phyloP scores from a whole-genome alignment of 805 yeast species.

The Pichia phayaonensis region DNA sequence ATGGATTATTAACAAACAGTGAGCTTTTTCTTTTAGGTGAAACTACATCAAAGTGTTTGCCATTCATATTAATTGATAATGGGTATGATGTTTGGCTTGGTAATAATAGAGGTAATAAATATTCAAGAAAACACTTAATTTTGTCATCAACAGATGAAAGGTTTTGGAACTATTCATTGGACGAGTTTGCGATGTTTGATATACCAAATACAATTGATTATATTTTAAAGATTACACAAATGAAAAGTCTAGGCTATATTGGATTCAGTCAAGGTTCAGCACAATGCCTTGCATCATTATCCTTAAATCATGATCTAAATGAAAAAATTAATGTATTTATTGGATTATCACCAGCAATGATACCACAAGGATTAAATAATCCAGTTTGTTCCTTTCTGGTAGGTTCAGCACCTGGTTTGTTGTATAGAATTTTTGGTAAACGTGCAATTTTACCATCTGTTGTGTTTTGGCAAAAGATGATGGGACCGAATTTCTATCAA shows the following conservation, averaged over 20 bases:
- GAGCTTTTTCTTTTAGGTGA: conserved; percentile 52
- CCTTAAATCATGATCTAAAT: conserved; percentile 58
- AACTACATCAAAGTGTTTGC: conserved; percentile 43
- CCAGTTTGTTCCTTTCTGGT: conserved; percentile 41
- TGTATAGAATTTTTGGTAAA: conserved; percentile 67
- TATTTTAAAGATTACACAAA: conserved; percentile 46
- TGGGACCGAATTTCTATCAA: conserved; percentile 44
- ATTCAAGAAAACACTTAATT: conserved; percentile 67
- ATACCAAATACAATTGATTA: conserved; percentile 79
- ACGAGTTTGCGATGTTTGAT: conserved; percentile 86
- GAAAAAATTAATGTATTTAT: conserved; percentile 48
- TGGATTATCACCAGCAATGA: conserved; percentile 90
- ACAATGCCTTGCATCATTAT: conserved; percentile 79
- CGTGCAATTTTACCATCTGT: conserved; percentile 71
- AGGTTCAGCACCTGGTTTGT: conserved; percentile 65
- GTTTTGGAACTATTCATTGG: conserved; percentile 89
- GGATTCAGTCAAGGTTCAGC: conserved; percentile 96
- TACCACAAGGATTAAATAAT: conserved; percentile 72
- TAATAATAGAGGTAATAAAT: conserved; percentile 85
- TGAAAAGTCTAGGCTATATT: conserved; percentile 49
- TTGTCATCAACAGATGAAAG: conserved; percentile 32
- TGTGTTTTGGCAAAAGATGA: conserved; percentile 43
- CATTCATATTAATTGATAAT: conserved; percentile 63
- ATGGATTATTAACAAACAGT: conserved; percentile 80
- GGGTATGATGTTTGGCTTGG: conserved; percentile 97